Percentiles rank a stretch among this genome's conserved stretches.
Conservation (phyloP, 805 yeast genomes). For the Cyberlindnera lachancei region DNA sequence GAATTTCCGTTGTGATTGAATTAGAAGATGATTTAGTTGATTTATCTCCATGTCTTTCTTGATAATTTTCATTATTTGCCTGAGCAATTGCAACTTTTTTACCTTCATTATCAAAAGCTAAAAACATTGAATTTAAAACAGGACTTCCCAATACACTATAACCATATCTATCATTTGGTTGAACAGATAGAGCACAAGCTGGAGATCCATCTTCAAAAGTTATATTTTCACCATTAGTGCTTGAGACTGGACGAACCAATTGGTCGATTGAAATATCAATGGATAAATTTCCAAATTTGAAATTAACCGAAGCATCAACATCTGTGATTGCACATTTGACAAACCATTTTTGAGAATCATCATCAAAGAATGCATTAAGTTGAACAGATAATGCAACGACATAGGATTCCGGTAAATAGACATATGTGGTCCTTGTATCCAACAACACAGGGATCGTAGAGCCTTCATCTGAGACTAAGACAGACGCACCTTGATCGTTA, state of each 20-base stretch:
- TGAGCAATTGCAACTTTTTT: constrained; percentile 49
- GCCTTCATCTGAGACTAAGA: constrained; percentile 1
- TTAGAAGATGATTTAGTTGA: constrained; percentile 1
- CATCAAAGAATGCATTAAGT: constrained; percentile 54
- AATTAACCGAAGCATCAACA: constrained; percentile 42
- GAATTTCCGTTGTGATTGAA: constrained; percentile 1
- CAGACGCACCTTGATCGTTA: constrained; percentile 28
- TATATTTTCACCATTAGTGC: constrained; percentile 28
- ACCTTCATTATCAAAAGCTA: constrained; percentile 61
- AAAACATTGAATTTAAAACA: constrained; percentile 42
- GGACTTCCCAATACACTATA: constrained; percentile 52
- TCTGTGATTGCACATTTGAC: constrained; percentile 49
- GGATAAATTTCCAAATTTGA: constrained; percentile 44
- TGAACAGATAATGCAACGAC: constrained; percentile 62
- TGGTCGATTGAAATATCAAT: constrained; percentile 44
- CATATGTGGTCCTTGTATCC: constrained; percentile 45
- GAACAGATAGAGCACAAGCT: constrained; percentile 50
- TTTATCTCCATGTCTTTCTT: background rate
- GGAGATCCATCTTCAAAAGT: constrained; percentile 43
- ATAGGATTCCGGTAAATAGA: constrained; percentile 46
- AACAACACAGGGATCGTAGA: constrained; percentile 41
- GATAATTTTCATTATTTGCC: constrained; percentile 25
- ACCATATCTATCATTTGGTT: constrained; percentile 42
- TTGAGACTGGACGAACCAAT: constrained; percentile 33
- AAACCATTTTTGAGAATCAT: constrained; percentile 45